Base-by-base conservation (phyloP, 2,329 filamentous ascomycete species). In the Alternaria metachromatica region DNA sequence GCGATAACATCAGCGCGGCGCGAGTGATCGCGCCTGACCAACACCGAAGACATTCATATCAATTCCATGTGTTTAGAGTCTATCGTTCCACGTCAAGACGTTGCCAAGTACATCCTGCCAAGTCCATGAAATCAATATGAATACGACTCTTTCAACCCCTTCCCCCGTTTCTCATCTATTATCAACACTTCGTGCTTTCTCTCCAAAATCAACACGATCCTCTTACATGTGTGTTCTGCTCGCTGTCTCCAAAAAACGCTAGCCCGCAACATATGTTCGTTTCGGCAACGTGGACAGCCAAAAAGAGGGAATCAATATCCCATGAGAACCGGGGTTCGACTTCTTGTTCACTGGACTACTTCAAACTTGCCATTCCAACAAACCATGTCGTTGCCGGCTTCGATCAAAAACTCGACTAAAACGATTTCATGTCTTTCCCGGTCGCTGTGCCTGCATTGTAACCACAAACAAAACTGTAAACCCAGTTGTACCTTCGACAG, bases 281-380 rank as follows among this genome's bases (percentile, higher is more conserved):
- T 41, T 1, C 8, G 15, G 2, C 15, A 41, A 1, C 13, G 9
- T 26, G 8, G 25, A 26, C 25, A 26, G 25, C 25, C 8, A 26
- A 26, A 26, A 26, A 26, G 25, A 26, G 2, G 3, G 25, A 2
- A 2, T 26, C 25, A 26, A 26, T 9, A 26, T 26, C 2, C 30
- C 37, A 41, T 41, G n/a, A 41, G 8, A 41, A 41, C 37, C 2
- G 5, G 2, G 5, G 6, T 18, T 0, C 37, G n/a, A 41, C 37
- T 41, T 41, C 0, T 41, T 11, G n/a, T 0, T 11, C 5, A 41
- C 37, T 41, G 0, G 3, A 6, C 1, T 1, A 18, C 37, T 18
- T 41, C 37, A 41, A 41, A 41, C 18, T 0, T 3, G 3, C 2
- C 0, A 18, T 18, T 2, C 2, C 0, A 41, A 41, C 1, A 10